These are phyloP conservation scores for Pittosporum tobira DNA, from an alignment of 129 eudicot genomes.

Conservation along the genomic window DNA sequence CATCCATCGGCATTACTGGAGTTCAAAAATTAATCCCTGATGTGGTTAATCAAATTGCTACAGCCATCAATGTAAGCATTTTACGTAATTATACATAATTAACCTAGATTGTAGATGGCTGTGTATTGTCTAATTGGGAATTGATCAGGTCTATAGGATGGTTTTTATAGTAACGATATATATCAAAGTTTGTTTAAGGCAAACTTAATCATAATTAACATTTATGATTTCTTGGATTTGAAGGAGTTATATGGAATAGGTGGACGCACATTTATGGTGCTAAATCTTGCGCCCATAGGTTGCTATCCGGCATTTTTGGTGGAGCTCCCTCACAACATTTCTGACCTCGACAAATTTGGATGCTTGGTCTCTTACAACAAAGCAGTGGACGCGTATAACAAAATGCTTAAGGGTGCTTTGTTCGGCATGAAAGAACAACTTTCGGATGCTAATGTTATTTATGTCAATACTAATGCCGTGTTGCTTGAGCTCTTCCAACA, in stretches of 20 bases:
- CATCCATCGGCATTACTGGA: constrained; percentile 41
- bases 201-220: neutral
- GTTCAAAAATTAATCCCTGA: constrained; percentile 48
- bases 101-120: too few species aligned
- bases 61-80: constrained; percentile 53
- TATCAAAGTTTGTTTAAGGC: neutral
- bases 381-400: constrained; percentile 64
- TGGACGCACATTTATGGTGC: constrained; percentile 70
- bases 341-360: constrained; percentile 64
- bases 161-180: too few species aligned
- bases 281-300: constrained; percentile 86
- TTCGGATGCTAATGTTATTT: constrained; percentile 43
- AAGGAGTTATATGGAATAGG: constrained; percentile 70
- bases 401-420: constrained; percentile 57
- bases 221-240: neutral
- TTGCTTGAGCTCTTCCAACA: constrained; percentile 71
- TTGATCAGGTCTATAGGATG: too few species aligned
- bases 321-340: constrained; percentile 51
- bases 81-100: too few species aligned
- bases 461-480: constrained; percentile 57
- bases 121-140: too few species aligned
- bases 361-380: constrained; percentile 73
- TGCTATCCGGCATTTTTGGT: constrained; percentile 86
- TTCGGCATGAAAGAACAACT: constrained; percentile 38
- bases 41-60: constrained; percentile 58